Conservation (phyloP, 257 asterid genomes). For the Scutellaria minor region DNA sequence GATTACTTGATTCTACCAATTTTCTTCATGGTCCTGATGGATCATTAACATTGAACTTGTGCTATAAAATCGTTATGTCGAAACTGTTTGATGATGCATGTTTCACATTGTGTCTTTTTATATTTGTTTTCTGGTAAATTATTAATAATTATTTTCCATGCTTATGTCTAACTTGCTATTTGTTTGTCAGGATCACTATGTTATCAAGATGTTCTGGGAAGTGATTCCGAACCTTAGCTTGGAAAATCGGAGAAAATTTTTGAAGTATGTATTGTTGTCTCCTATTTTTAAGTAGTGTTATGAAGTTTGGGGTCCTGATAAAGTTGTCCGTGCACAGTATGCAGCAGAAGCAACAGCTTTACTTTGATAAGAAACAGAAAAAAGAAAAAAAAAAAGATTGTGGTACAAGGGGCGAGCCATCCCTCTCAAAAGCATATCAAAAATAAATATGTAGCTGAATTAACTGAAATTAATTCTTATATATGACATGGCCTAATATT, state of each 20-base stretch:
- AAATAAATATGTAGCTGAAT: background rate
- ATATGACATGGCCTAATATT: too few relatives aligned
- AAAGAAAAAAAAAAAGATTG: too few relatives aligned
- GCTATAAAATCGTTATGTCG: background rate
- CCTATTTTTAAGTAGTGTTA: background rate
- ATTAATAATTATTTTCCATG: background rate
- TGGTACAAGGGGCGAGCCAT: too few relatives aligned
- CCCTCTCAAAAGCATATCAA: too few relatives aligned
- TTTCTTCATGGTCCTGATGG: background rate
- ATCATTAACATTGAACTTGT: background rate
- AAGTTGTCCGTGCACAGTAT: slow-evolving; percentile 7
- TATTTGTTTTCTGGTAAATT: slow-evolving; percentile 20
- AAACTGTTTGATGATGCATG: background rate
- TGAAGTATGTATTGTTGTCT: slow-evolving; percentile 68
- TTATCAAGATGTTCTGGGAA: slow-evolving; percentile 90
- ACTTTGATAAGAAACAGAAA: too few relatives aligned
- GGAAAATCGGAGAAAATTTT: slow-evolving; percentile 77
- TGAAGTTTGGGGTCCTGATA: slow-evolving; percentile 26
- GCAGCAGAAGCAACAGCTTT: slow-evolving; percentile 1
- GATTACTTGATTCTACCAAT: too few relatives aligned
- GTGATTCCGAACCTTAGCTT: slow-evolving; percentile 73
- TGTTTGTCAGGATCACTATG: slow-evolving; percentile 84
- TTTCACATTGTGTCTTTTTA: background rate
- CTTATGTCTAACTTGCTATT: slow-evolving; percentile 38
- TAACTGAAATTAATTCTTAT: background rate